Base-by-base conservation (phyloP, 768 basidiomycete species). In the Auriscalpium orientale region DNA sequence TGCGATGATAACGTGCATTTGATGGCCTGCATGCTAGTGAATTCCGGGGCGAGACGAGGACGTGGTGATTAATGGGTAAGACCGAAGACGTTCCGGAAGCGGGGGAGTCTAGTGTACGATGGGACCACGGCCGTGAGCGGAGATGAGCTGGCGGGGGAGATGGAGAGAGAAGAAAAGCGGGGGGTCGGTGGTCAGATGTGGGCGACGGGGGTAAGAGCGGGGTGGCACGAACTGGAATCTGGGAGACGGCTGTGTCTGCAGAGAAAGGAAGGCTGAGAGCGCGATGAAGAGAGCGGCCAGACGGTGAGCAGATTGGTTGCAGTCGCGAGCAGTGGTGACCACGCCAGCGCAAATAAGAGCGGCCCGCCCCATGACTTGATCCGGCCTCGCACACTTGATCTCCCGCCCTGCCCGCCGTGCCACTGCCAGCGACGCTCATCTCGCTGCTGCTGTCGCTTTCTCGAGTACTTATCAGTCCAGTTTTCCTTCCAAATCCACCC, bases 1-100 rank as follows among this genome's bases (percentile, higher is more conserved):
- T 43, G 16, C 33, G 36, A 56, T 21, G 37, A 53, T n/a, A 55
- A 74, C 83, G 59, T 65, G 90, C 91, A 93, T 81, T 93, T 92
- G 68, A 92, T 93, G 68, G 90, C 87, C 78, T 92, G 89, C 90
- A 92, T 92, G 65, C 61, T 67, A 67, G 13, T 37, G 37, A 13
- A 22, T 8, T 53, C 38, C 35, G 28, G 5, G 28, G 28, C 5
- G 4, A 5, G 28, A 28, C 37, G 35, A 51, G 34, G 35, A 51
- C n/a, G 36, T n/a, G 15, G 18, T 11, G 13, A 40, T 36, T 51
- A 51, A 35, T 15, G 50, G 18, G 35, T 36, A 36, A 37, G 20
- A 16, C n/a, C 38, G 37, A 37, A 22, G 50, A 37, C 9, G 10
- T 28, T 28, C 28, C 28, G 40, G 40, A 18, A 18, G 18, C 18